Conservation (phyloP, 2,329 filamentous ascomycete species). For the Talaromyces atroroseus region DNA sequence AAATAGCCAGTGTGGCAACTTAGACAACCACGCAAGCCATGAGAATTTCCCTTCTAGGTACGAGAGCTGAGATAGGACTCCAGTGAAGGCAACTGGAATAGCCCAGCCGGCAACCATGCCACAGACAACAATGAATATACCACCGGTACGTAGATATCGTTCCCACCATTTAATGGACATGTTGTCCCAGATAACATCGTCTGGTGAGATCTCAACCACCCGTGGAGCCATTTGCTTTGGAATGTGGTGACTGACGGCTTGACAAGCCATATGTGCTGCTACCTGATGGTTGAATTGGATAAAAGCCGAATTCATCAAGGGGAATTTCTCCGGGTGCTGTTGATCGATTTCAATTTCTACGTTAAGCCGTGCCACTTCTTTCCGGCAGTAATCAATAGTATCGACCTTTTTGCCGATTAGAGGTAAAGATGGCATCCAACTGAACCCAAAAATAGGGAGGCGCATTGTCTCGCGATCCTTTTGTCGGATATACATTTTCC, state of each 20-base stretch:
- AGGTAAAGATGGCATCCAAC: slow-evolving; percentile 74
- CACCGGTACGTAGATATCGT: slow-evolving; percentile 64
- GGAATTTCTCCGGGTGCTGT: slow-evolving; percentile 74
- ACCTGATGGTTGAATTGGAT: slow-evolving; percentile 98
- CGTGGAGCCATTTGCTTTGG: slow-evolving; percentile 91
- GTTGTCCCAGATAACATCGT: slow-evolving; percentile 94
- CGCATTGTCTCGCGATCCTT: slow-evolving; percentile 82
- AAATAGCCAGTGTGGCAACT: slow-evolving; percentile 56
- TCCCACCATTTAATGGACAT: slow-evolving; percentile 96
- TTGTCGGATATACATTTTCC: slow-evolving; percentile 75
- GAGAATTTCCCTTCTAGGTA: slow-evolving; percentile 58
- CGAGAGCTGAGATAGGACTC: slow-evolving; percentile 71
- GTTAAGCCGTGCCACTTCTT: slow-evolving; percentile 80
- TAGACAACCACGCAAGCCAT: slow-evolving; percentile 67
- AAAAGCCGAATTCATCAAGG: slow-evolving; percentile 92
- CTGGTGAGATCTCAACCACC: slow-evolving; percentile 86
- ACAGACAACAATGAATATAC: slow-evolving; percentile 60
- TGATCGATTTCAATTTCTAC: slow-evolving; percentile 90
- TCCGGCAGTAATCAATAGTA: slow-evolving; percentile 85
- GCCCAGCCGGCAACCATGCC: slow-evolving; percentile 85
- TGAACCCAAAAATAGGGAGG: slow-evolving; percentile 56
- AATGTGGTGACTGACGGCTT: slow-evolving; percentile 82
- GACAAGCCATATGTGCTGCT: slow-evolving; percentile 96
- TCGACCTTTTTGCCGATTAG: slow-evolving; percentile 86
- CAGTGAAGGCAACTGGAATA: slow-evolving; percentile 83